phyloP scores from a whole-genome alignment of 306 rosid genomes.

The Hippophae rhamnoides region DNA sequence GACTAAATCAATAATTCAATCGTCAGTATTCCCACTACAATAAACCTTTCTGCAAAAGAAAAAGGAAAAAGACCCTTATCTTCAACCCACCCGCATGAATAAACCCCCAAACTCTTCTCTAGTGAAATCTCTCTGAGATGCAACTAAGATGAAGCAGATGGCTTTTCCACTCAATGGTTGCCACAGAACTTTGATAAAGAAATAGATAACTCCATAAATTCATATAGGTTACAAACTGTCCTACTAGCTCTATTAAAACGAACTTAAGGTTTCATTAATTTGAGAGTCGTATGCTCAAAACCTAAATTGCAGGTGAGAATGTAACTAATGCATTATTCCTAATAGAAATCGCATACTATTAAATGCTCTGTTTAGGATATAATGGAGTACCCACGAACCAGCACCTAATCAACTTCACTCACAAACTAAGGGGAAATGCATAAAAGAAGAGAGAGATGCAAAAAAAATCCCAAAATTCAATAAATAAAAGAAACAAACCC shows the following conservation, averaged over 20 bases:
- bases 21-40: slow-evolving; percentile 8
- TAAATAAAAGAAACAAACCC: not conserved
- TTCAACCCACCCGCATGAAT: slow-evolving; percentile 9
- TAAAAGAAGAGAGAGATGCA: slow-evolving; percentile 44
- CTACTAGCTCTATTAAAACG: no score
- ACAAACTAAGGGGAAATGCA: not conserved
- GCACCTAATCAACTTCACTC: slow-evolving; percentile 18
- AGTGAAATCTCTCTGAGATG: slow-evolving; percentile 8
- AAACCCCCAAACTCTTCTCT: slow-evolving; percentile 21
- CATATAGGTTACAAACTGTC: no score
- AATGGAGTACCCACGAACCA: slow-evolving; percentile 12
- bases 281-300: no score
- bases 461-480: slow-evolving; percentile 8
- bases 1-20: slow-evolving; percentile 15
- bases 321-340: no score
- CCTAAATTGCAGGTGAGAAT: no score
- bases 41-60: slow-evolving; percentile 11
- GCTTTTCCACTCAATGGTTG: slow-evolving; percentile 1
- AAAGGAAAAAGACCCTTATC: not conserved
- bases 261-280: no score
- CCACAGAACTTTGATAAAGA: no score
- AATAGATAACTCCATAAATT: no score
- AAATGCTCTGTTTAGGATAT: slow-evolving; percentile 8
- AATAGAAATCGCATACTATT: slow-evolving; percentile 3
- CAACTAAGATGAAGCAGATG: slow-evolving; percentile 12